Base-by-base conservation (phyloP, 73 alveolate species). In the Paramecium bursaria region DNA sequence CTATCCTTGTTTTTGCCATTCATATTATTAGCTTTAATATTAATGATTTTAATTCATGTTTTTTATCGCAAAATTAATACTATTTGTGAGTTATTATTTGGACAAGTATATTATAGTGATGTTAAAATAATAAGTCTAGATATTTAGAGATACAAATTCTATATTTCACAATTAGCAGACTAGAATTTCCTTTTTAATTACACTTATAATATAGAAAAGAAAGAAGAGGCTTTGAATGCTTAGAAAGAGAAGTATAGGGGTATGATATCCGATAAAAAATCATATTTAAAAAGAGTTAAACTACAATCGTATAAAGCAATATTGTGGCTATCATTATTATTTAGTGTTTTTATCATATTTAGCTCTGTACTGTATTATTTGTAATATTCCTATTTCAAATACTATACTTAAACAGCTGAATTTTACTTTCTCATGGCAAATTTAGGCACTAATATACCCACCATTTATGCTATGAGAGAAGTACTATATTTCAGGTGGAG, bases 391-490 rank as follows among this genome's bases (percentile, higher is more conserved):
- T 57, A 57, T 15, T 13, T 13, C 4, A 57, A 11, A n/a, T 17
- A 27, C 17, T 57, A 57, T 57, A 0, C 26, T 29, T 26, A 10
- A 26, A 57, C 76, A n/a, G 29, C 50, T 11, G 3, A 57, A 10
- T 29, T 57, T 3, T 11, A 7, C 14, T 11, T 26, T 15, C 29
- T 13, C 11, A 9, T 57, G 27, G 26, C 76, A 3, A 0, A 57
- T 57, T 44, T 57, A 2, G 76, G 76, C 0, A 57, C 76, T 10
- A 57, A 57, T 57, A 23, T 57, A 25, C 76, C 76, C 2, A 57
- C 76, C 3, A 57, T 57, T 26, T 57, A 57, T 57, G 47, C 76
- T 11, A 57, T 57, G 76, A 57, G 76, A 57, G 76, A 57, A n/a
- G 76, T 57, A 3, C 49, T 57, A 1, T 57, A 57, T 10, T 57